Base-by-base conservation (phyloP, 371 early-diverging fungal genomes). In the Syncephalastrum contaminatum region DNA sequence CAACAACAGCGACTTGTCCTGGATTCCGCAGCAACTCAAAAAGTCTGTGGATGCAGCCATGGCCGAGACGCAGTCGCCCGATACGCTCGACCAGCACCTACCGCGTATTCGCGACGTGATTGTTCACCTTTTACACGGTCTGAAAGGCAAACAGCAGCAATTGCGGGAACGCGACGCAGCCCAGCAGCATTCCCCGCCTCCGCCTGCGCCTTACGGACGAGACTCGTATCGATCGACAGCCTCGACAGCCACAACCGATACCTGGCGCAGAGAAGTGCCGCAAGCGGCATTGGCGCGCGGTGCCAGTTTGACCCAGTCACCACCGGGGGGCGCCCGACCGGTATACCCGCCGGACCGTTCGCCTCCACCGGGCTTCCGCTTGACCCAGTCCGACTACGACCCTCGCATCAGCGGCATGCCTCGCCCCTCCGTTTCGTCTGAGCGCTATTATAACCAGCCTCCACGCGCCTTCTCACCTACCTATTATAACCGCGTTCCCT, bases 71-170 rank as follows among this genome's bases (percentile, higher is more conserved):
- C 81, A 83, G 20, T 84, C 86, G 2, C 78, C 78, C 8, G 48
- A 64, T 1, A 66, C 77, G 3, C 56, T 86, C 8, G 84, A 86
- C 40, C 73, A 76, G 51, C 69, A 84, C 51, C 57, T 86, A 22
- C 86, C 86, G 27, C 74, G 73, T 48, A 84, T 86, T 49, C 77
- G 80, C 40, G 86, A 84, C 52, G 78, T 84, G 14, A 86, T 86
- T 60, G 83, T 86, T 25, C 77, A 71, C 46, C 67, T 86, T 20
- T 59, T 86, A 13, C 84, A 86, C 59, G 86, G 84, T 4, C 56
- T 86, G 10, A 84, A 83, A 43, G 75, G 69, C 12, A 86, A 83
- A 42, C 86, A 86, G 57, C 81, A 78, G 10, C 36, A 70, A 15
- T 72, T 79, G 47, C 64, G 82, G n/a, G 77, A 73, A 50, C 60